phyloP scores from a whole-genome alignment of 768 basidiomycete genomes.

The Sporobolomyces pararoseus region DNA sequence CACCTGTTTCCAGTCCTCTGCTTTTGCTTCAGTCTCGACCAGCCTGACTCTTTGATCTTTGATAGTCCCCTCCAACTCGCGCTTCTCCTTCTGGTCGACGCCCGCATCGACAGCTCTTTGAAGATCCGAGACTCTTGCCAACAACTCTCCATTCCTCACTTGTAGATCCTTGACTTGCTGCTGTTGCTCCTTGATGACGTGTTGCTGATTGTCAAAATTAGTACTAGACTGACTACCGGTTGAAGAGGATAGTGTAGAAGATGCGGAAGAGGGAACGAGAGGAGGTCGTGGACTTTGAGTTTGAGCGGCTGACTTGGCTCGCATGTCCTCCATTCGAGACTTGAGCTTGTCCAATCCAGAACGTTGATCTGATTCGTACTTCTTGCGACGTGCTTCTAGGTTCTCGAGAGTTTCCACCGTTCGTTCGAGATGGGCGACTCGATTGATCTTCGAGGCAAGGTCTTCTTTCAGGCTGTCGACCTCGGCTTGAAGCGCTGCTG shows the following conservation, averaged over 20 bases:
- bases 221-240: not conserved
- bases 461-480: slow-evolving; percentile 1
- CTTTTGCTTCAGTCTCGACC: slow-evolving; percentile 4
- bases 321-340: slow-evolving; percentile 22
- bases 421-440: slow-evolving; percentile 13
- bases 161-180: slow-evolving; percentile 24
- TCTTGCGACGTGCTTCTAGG: slow-evolving; percentile 14
- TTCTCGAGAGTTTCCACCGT: slow-evolving; percentile 6
- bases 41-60: not conserved
- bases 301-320: not conserved
- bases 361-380: slow-evolving; percentile 17
- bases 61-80: not conserved
- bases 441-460: not conserved
- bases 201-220: not conserved
- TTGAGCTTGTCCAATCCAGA: slow-evolving; percentile 36
- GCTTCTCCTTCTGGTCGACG: not conserved
- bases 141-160: slow-evolving; percentile 20
- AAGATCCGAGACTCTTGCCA: not conserved
- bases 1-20: slow-evolving; percentile 23
- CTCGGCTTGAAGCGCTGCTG: slow-evolving; percentile 6
- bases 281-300: not conserved
- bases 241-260: not conserved
- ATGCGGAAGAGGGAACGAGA: not conserved
- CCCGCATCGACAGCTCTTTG: slow-evolving; percentile 4
- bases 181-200: not conserved